phyloP scores from a whole-genome alignment of 306 rosid genomes.

The Corylus avellana region DNA sequence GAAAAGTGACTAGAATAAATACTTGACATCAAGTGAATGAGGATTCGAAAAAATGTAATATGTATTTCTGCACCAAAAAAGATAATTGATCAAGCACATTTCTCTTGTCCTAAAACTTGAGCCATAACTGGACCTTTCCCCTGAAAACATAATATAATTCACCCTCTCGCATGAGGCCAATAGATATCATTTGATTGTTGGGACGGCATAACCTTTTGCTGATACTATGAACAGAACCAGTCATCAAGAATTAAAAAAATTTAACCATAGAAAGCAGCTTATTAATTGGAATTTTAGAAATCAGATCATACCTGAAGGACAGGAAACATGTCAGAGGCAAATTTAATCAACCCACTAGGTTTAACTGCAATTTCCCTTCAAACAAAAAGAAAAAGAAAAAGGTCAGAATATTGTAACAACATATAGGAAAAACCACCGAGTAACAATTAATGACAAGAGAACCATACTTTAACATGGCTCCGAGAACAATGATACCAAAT shows the following conservation, averaged over 20 bases:
- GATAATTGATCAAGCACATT: background rate
- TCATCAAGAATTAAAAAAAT: background rate
- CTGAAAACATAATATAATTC: background rate
- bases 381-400: slow-evolving; percentile 26
- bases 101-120: background rate
- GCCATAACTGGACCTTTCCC: background rate
- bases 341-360: slow-evolving; percentile 78
- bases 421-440: slow-evolving; percentile 22
- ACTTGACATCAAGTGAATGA: background rate
- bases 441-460: slow-evolving; percentile 19
- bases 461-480: slow-evolving; percentile 89
- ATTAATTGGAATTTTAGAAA: slow-evolving; percentile 15
- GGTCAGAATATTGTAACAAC: slow-evolving; percentile 26
- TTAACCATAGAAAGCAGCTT: slow-evolving; percentile 15
- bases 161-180: background rate
- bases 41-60: background rate
- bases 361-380: slow-evolving; percentile 67
- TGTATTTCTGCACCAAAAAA: background rate
- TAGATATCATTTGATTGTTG: background rate
- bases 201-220: background rate
- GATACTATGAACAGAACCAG: background rate
- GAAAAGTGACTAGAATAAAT: background rate
- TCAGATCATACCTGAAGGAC: slow-evolving; percentile 74
- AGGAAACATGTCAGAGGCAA: slow-evolving; percentile 80
- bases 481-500: slow-evolving; percentile 90